These are phyloP conservation scores for Allomyces javanicus DNA, from an alignment of 192 early-diverging fungal species.

Conservation along the genomic window DNA sequence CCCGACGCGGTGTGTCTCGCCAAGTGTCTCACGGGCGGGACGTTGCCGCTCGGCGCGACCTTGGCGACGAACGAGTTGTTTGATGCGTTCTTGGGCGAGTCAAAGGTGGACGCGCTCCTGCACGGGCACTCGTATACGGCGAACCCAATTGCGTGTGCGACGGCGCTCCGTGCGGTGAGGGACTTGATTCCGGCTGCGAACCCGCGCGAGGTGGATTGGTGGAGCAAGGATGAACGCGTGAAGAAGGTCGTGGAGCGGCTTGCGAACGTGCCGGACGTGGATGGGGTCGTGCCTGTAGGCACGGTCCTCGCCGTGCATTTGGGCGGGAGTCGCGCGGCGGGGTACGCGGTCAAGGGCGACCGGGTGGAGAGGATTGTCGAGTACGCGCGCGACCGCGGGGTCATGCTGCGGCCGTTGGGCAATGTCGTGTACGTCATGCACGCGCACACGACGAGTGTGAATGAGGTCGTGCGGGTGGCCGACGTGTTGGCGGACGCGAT, in stretches of 20 bases:
- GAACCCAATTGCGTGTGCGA: slow-evolving; percentile 57
- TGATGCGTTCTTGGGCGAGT: slow-evolving; percentile 36
- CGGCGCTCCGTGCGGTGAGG: slow-evolving; percentile 35
- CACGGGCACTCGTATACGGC: slow-evolving; percentile 74
- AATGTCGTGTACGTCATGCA: slow-evolving; percentile 63
- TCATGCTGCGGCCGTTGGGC: slow-evolving; percentile 49
- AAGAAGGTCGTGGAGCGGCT: slow-evolving; percentile 17
- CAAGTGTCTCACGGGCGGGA: slow-evolving; percentile 54
- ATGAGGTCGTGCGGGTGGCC: too few species aligned
- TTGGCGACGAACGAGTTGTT: slow-evolving; percentile 41
- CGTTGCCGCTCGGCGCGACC: slow-evolving; percentile 48
- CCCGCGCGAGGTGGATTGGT: slow-evolving; percentile 11
- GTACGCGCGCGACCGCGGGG: slow-evolving; percentile 9
- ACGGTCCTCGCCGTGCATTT: slow-evolving; percentile 47
- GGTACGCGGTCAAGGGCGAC: slow-evolving; percentile 11
- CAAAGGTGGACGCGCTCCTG: slow-evolving; percentile 46
- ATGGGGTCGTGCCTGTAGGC: slow-evolving; percentile 45
- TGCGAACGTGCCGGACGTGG: slow-evolving; percentile 31
- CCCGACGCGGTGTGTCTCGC: slow-evolving; percentile 63
- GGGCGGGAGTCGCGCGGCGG: slow-evolving; percentile 12
- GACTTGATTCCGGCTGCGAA: slow-evolving; percentile 22
- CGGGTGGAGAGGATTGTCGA: slow-evolving; percentile 4
- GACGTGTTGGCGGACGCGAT: too few species aligned
- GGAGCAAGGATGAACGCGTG: slow-evolving; percentile 3
- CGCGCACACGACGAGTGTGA: slow-evolving; percentile 21